Percentiles rank a stretch among this genome's conserved stretches.
phyloP scores from a whole-genome alignment of 495 filamentous ascomycete genomes.

The Parathielavia hyrcaniae region DNA sequence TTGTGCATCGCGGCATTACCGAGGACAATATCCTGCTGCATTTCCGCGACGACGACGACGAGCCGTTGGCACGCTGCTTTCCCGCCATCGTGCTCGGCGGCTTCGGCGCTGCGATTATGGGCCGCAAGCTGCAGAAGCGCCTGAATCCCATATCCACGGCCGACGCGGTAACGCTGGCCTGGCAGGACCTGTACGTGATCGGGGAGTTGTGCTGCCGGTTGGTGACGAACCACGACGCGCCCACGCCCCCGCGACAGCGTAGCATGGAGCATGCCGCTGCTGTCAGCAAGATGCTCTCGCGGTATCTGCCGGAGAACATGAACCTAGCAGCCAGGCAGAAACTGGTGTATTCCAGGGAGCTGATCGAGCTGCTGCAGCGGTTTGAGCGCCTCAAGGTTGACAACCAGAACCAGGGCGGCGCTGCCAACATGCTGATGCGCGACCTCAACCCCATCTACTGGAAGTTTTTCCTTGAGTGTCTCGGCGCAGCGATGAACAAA shows the following conservation, averaged over 20 bases:
- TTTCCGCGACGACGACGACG: background rate
- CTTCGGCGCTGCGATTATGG: background rate
- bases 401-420: too few relatives aligned
- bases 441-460: too few relatives aligned
- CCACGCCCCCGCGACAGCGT: background rate
- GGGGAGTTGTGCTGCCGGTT: conserved; percentile 10
- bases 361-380: background rate
- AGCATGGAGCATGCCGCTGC: background rate
- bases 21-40: conserved; percentile 1
- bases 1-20: background rate
- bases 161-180: background rate
- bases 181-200: conserved; percentile 11
- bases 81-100: conserved; percentile 11
- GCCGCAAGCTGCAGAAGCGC: background rate
- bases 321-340: background rate
- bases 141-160: background rate
- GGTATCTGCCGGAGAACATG: background rate
- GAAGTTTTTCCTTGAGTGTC: too few relatives aligned
- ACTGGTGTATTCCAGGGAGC: background rate
- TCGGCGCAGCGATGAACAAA: too few relatives aligned
- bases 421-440: too few relatives aligned
- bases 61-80: background rate
- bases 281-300: background rate
- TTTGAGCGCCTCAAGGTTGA: background rate
- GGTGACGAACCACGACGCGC: background rate